Evolutionary conservation across 148 eudicot genomes (phyloP), one percentile per base, ranked within the genome.

Genomic region (Rhododendron henanense): DNA sequence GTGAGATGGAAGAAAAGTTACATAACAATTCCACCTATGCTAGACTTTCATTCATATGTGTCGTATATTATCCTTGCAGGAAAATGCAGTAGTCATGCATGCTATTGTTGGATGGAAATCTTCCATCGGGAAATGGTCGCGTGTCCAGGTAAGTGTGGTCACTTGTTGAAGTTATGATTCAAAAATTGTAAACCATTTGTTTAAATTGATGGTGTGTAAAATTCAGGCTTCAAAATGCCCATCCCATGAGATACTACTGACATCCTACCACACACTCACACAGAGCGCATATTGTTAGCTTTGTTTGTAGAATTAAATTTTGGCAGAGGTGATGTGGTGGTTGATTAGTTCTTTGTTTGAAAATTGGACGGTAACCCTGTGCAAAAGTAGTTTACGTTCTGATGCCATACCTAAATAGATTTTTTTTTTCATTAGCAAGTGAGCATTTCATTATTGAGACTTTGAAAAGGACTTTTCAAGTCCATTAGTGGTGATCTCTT

Each of bases 31-130:
- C 61, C 86, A 63, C 37, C 8, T 73, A 37, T 57, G 11, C 81
- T 6, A 18, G 28, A 28, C 92, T 95, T 78, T 93, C 95, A 61
- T 95, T 95, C 57, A 96, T 94, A 89, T 96, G 92, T 96, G 92
- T 67, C 96, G 95, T 71, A 85, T 95, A 67, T 95, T 93, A 84
- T 84, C 78, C 85, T 65, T 79, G 81, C 91, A 93, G 96, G 96
- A 93, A 88, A 92, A 93, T 90, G 94, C 91, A 8, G 94, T 93
- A 45, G 93, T 93, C 76, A 90, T 91, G 44, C 89, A 92, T 88
- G 88, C 96, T 10, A 92, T 93, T 78, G 90, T 92, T 55, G 96
- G 96, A 50, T 93, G 96, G 96, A 93, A 93, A 78, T 93, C 93
- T 21, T 87, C 94, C 1, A 87, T 93, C 33, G 94, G 96, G 76